Conservation (phyloP, 257 asterid genomes). For the Osmanthus fragrans region DNA sequence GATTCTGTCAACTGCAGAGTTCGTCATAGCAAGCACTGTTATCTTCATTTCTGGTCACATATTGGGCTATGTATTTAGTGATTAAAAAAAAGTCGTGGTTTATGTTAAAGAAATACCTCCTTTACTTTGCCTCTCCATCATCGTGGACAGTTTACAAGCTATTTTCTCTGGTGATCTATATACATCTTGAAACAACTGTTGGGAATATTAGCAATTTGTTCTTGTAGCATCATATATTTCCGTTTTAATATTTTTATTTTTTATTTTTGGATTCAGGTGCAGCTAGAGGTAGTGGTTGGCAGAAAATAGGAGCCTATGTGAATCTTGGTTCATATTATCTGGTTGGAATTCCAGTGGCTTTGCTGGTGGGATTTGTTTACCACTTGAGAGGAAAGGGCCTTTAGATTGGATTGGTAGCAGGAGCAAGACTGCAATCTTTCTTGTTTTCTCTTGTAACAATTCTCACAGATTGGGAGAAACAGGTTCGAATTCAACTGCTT, state of each 20-base stretch:
- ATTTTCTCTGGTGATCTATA: slow-evolving; percentile 40
- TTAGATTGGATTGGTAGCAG: slow-evolving; percentile 46
- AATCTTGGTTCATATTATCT: slow-evolving; percentile 52
- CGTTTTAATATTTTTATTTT: background rate
- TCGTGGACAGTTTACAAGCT: slow-evolving; percentile 49
- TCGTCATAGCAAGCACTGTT: slow-evolving; percentile 28
- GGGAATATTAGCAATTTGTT: background rate
- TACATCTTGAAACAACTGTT: background rate
- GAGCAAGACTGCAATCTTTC: slow-evolving; percentile 38
- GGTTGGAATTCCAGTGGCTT: slow-evolving; percentile 47
- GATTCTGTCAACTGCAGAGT: slow-evolving; percentile 39
- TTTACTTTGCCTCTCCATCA: slow-evolving; percentile 40
- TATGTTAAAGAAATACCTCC: slow-evolving; percentile 48
- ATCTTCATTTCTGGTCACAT: slow-evolving; percentile 33
- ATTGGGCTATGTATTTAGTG: slow-evolving; percentile 46
- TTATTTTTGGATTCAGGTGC: slow-evolving; percentile 28
- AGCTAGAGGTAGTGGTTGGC: slow-evolving; percentile 61
- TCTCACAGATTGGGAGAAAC: slow-evolving; percentile 51
- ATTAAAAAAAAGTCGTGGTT: slow-evolving; percentile 42
- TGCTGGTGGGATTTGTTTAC: slow-evolving; percentile 39
- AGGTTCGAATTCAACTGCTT: slow-evolving; percentile 27
- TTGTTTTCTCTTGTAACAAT: slow-evolving; percentile 32
- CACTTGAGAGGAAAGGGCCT: slow-evolving; percentile 45
- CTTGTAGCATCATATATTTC: background rate
- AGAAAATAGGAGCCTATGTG: slow-evolving; percentile 45